Evolutionary conservation across 768 basidiomycete species (phyloP), one percentile per base, ranked within the genome.

Genomic region (Trametes elegans): DNA sequence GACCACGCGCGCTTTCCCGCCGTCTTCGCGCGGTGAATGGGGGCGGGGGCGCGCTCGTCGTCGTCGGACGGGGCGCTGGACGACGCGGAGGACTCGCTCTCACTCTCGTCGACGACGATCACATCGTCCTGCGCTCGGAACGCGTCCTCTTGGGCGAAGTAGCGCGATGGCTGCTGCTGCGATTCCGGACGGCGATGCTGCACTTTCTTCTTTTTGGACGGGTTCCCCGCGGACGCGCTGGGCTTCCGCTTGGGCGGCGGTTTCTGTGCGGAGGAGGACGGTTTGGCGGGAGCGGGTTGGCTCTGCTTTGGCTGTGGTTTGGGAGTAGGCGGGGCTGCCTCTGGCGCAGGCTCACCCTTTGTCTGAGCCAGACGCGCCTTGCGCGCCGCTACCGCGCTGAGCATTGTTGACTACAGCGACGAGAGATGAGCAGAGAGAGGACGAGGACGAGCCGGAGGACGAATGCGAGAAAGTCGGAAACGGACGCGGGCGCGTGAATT

Each of bases 331-430:
- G 53, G 56, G 14, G 27, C 40, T 3, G 38, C 24, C 31, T 49
- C 58, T 19, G 65, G 49, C 41, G 62, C 50, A 29, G 55, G 7
- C 24, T 32, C 18, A 41, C 59, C 40, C 71, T 58, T 72, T 72
- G 34, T 21, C 23, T 59, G 61, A 4, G 57, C 52, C 0, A 66
- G 60, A 57, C 65, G 83, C 76, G 83, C 84, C 63, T 83, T 88
- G 29, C 88, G 79, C 2, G 86, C 87, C 26, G 87, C 87, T 43
- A 90, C 73, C 2, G 88, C 87, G 63, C 85, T 88, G 46, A 89
- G 73, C 87, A 88, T 88, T 16, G 34, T 19, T 21, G 36, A 42
- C 21, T 24, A 29, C 45, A 31, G 44, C 5, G 14, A 41, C 7
- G 43, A 29, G 32, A 16, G 28, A 32, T 36, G 44, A 27, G 42